Base-by-base conservation (phyloP, 306 rosid genomes). In the Rosa multiflora region DNA sequence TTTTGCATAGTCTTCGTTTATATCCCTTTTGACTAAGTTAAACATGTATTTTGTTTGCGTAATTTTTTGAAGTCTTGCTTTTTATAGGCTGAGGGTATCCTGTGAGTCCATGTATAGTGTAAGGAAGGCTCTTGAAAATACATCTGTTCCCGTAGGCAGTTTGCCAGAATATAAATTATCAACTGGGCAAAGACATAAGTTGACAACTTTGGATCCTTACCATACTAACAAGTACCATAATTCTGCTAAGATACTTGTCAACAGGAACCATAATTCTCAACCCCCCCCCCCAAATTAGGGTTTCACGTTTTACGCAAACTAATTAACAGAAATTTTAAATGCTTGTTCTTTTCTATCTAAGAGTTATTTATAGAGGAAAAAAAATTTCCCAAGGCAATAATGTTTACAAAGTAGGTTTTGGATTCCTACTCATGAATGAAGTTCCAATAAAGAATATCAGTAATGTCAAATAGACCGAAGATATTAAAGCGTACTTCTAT, bases 171-270 rank as follows among this genome's bases (percentile, higher is more conserved):
- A 95, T 84, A 95, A 92, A 79, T 87, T 95, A 87, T 67, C 99
- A 72, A 83, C 93, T 82, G 99, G 99, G 72, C 91, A 89, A 73
- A 98, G 99, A 84, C 99, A 93, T 80, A 91, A 93, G 93, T 95
- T 87, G 98, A 95, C 92, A 95, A 87, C 80, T 84, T 77, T 18
- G 10, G 73, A 63, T 80, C 77, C 76, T 75, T 53, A 67, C 83
- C 69, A 79, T 72, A 72, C 81, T 77, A 61, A 32, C 35, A 32
- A 32, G 35, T 32, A 32, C 35, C 35, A 32, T 32, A 32, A 32
- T 32, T 32, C 35, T 32, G 35, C 35, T 32, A 32, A 32, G 35
- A 32, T 32, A 32, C 35, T 32, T 32, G 35, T 32, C 2, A 32
- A 32, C 35, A 32, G 35, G 35, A 0, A 32, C 35, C 35, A 32